Conservation (phyloP, 176 grass and related monocot species). For the Phragmites australis region DNA sequence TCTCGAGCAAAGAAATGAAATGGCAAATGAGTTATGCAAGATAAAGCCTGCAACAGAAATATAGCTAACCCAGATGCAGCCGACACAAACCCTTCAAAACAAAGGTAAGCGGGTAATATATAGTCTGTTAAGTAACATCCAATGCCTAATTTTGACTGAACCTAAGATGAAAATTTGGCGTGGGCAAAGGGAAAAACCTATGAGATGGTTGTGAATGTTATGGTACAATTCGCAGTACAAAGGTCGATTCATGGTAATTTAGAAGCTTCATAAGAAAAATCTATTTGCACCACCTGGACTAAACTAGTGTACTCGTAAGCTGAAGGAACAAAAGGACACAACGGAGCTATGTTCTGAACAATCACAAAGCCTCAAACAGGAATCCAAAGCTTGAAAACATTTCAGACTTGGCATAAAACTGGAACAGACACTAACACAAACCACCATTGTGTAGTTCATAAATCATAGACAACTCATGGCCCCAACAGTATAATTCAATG, state of each 20-base stretch:
- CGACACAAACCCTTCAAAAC: slow-evolving; percentile 2
- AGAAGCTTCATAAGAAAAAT: neutral
- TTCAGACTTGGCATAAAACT: neutral
- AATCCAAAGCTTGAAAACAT: neutral
- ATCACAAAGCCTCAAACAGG: neutral
- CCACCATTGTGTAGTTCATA: neutral
- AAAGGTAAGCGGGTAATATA: neutral
- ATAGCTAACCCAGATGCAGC: neutral
- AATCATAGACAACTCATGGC: neutral
- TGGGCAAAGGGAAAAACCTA: neutral
- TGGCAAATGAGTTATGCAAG: neutral
- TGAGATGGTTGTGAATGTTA: neutral
- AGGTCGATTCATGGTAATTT: neutral
- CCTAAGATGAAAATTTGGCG: slow-evolving; percentile 12
- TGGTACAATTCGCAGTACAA: neutral
- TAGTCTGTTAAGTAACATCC: neutral
- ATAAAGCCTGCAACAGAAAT: slow-evolving; percentile 20
- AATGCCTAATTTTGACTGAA: neutral
- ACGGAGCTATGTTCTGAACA: neutral
- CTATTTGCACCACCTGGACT: neutral
- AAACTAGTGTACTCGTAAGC: neutral
- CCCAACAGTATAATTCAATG: neutral
- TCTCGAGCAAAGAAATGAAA: neutral
- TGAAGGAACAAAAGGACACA: neutral
- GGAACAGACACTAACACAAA: neutral